Percentiles rank a stretch among this genome's conserved stretches.
These are phyloP conservation scores for Coleophoma eucalyptorum DNA, from an alignment of 2,329 filamentous ascomycete genomes.

Conservation along the genomic window DNA sequence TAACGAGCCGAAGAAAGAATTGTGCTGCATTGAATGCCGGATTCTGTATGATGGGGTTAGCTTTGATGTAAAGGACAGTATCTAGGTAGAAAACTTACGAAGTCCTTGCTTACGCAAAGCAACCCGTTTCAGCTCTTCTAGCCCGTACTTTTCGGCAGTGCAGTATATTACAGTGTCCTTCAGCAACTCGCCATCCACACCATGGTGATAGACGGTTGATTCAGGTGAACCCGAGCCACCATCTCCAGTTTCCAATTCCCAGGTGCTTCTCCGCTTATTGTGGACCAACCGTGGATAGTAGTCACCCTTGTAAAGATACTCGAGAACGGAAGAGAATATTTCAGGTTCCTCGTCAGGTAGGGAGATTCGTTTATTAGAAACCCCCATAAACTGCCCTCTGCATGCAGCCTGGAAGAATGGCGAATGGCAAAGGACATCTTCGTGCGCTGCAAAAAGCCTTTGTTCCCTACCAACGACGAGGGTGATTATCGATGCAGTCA, in stretches of 20 bases:
- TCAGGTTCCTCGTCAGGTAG: conserved; percentile 85
- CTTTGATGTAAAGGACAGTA: conserved; percentile 44
- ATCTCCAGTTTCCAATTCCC: conserved; percentile 69
- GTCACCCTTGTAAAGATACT: conserved; percentile 83
- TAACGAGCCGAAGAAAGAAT: conserved; percentile 86
- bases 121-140: conserved; percentile 81
- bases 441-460: conserved; percentile 86
- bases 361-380: conserved; percentile 65
- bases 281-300: conserved; percentile 82
- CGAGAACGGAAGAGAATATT: conserved; percentile 84
- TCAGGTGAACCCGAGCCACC: conserved; percentile 57
- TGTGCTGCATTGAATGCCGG: conserved; percentile 82
- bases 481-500: conserved; percentile 71
- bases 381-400: conserved; percentile 58
- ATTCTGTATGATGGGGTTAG: conserved; percentile 83
- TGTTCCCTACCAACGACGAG: conserved; percentile 77
- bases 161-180: conserved; percentile 93
- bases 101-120: conserved; percentile 86
- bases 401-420: conserved; percentile 72
- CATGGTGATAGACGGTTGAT: conserved; percentile 66
- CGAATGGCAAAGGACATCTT: conserved; percentile 75
- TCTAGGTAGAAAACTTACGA: conserved; percentile 42
- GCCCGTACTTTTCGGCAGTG: conserved; percentile 76
- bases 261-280: conserved; percentile 76
- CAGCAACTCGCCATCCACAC: conserved; percentile 63